Evolutionary conservation across 805 yeast species (phyloP), one percentile per base, ranked within the genome.

Genomic region (Kodamaea laetipori): DNA sequence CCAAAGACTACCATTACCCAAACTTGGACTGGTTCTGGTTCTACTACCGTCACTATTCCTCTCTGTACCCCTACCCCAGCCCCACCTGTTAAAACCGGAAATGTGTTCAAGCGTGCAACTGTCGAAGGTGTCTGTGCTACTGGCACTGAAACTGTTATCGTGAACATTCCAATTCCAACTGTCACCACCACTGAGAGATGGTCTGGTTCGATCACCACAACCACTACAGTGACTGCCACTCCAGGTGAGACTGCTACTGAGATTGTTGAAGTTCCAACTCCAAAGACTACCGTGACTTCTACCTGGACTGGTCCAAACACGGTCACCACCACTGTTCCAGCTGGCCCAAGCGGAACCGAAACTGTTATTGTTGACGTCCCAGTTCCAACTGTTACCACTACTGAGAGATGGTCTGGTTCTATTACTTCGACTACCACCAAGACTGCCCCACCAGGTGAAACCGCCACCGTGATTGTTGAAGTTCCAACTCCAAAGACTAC

Each of bases 251-350:
- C 47, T 31, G 49, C 25, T 2, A 49, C 52, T 18, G 50, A 39
- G 7, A 37, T 42, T 15, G 46, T 49, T 21, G 46, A 46, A 12
- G 56, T 53, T 16, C 63, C 63, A 8, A 41, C 38, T 21, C 46
- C 47, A 28, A 10, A 6, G n/a, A 28, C 46, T 2, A 45, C 55
- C 3, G 16, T 35, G 7, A 49, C 54, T 4, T 15, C 45, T 0
- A 43, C 49, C 8, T 45, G 53, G 55, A 43, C 51, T 8, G 47
- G 50, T 6, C 13, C 32, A 13, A 39, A 10, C 16, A 9, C 21
- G 28, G 2, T 24, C 9, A 30, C 32, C 7, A n/a, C 28, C 18
- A 28, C 45, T n/a, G 45, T 24, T 15, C 38, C 25, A 11, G 47
- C 18, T 32, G 24, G 24, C 8, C 43, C 39, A 25, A 39, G 39